Conservation (phyloP, 2,329 filamentous ascomycete species). For the Sclerotinia subarctica region DNA sequence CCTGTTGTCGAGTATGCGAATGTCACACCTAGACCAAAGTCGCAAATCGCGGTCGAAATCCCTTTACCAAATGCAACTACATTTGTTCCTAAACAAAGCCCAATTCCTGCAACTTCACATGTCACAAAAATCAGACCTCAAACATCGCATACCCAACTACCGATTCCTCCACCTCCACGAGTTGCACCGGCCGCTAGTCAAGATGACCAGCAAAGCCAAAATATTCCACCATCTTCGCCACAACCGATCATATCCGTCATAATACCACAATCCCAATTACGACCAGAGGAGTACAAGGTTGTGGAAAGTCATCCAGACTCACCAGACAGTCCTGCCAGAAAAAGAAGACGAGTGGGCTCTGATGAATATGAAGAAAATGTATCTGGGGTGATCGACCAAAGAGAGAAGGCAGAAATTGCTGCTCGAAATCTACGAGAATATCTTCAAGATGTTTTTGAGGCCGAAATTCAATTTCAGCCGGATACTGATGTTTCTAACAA, state of each 20-base stretch:
- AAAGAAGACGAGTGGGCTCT: slow-evolving; percentile 50
- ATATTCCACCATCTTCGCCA: slow-evolving; percentile 18
- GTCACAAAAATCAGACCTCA: neutral
- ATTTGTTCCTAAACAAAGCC: neutral
- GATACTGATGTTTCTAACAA: slow-evolving; percentile 42
- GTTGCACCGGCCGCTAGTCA: neutral
- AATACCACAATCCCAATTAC: slow-evolving; percentile 33
- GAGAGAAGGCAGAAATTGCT: slow-evolving; percentile 73
- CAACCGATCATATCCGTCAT: slow-evolving; percentile 31
- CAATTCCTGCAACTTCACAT: neutral
- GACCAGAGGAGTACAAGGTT: slow-evolving; percentile 34
- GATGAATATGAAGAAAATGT: slow-evolving; percentile 56
- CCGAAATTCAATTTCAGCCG: slow-evolving; percentile 65
- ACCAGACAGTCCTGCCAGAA: slow-evolving; percentile 40
- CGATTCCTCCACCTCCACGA: neutral
- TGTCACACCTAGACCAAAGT: slow-evolving; percentile 42
- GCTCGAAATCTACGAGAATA: slow-evolving; percentile 67
- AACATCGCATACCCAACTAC: neutral
- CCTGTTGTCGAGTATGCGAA: slow-evolving; percentile 18
- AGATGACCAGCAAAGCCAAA: neutral
- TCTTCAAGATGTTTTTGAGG: slow-evolving; percentile 69
- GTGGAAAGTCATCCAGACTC: slow-evolving; percentile 33
- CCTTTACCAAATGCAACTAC: slow-evolving; percentile 21
- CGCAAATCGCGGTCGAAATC: slow-evolving; percentile 33
- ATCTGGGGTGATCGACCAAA: slow-evolving; percentile 69